Conservation (phyloP, 2,329 filamentous ascomycete genomes). For the Escovopsis weberi region DNA sequence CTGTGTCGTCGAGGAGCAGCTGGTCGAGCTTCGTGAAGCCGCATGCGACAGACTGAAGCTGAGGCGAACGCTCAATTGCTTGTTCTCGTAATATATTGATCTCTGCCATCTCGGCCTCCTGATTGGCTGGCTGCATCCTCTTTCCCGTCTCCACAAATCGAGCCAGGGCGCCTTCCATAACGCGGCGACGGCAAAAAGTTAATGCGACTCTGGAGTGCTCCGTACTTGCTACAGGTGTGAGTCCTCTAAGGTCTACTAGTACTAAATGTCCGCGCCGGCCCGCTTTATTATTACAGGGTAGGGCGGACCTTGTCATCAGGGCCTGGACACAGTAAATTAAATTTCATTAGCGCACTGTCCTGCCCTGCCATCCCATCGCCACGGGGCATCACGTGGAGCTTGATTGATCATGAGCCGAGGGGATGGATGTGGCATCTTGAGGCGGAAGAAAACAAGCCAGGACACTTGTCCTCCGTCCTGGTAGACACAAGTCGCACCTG, state of each 20-base stretch:
- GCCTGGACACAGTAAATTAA: constrained; percentile 13
- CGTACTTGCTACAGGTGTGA: too few species aligned
- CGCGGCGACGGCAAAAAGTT: constrained; percentile 14
- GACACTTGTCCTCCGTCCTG: too few species aligned
- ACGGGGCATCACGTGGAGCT: constrained; percentile 13
- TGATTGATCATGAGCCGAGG: constrained; percentile 14
- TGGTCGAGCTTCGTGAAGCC: neutral
- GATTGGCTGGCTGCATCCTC: constrained; percentile 12
- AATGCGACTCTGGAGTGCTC: constrained; percentile 5
- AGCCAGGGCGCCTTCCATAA: neutral
- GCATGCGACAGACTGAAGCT: neutral
- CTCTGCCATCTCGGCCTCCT: neutral
- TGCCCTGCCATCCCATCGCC: too few species aligned
- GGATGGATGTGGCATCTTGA: constrained; percentile 11
- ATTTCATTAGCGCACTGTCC: neutral
- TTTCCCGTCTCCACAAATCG: too few species aligned
- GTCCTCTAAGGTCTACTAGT: too few species aligned
- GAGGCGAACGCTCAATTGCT: neutral
- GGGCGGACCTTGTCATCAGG: neutral
- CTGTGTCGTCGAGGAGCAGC: neutral
- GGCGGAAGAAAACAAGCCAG: neutral
- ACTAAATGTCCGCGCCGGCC: too few species aligned
- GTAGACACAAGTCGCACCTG: too few species aligned
- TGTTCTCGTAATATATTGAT: too few species aligned
- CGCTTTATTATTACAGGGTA: too few species aligned